These are phyloP conservation scores for Pichia sp. DNA, from an alignment of 1,139 yeast species.

Conservation along the genomic window DNA sequence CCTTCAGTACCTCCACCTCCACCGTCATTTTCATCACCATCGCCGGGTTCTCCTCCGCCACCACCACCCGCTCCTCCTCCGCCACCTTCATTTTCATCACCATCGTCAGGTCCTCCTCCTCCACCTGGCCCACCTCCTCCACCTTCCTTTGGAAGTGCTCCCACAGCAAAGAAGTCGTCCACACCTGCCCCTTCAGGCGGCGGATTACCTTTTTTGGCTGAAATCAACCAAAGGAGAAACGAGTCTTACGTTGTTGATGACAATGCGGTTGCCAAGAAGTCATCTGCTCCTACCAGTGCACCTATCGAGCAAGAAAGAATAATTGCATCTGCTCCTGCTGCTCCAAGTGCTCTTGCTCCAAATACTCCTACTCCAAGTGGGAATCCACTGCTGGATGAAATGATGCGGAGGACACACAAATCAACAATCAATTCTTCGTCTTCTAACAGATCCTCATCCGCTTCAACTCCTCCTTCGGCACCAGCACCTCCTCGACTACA, in stretches of 20 bases:
- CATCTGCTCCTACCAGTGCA: conserved; percentile 15
- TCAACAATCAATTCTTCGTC: background rate
- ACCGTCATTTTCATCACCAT: background rate
- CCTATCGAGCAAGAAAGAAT: conserved; percentile 15
- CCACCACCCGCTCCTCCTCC: conserved; percentile 11
- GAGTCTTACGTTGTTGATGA: conserved; percentile 43
- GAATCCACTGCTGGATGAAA: conserved; percentile 20
- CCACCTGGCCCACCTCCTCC: conserved; percentile 20
- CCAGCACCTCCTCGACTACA: conserved; percentile 23
- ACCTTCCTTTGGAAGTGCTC: conserved; percentile 18
- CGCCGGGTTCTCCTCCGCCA: conserved; percentile 7
- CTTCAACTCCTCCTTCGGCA: conserved; percentile 17
- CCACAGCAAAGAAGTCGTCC: conserved; percentile 12
- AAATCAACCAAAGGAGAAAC: conserved; percentile 52
- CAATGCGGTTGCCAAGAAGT: conserved; percentile 13
- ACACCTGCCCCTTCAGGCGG: conserved; percentile 23
- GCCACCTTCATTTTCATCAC: conserved; percentile 10
- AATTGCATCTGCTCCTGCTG: conserved; percentile 17
- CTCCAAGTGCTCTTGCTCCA: background rate
- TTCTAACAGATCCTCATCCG: conserved; percentile 3
- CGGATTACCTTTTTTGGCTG: conserved; percentile 49
- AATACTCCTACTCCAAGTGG: conserved; percentile 11
- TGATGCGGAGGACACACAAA: conserved; percentile 16
- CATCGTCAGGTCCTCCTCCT: conserved; percentile 21
- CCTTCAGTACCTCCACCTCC: conserved; percentile 18